Evolutionary conservation across 108 stramenopile species (phyloP), one percentile per base, ranked within the genome.

Genomic region (Cyclotella baltica): DNA sequence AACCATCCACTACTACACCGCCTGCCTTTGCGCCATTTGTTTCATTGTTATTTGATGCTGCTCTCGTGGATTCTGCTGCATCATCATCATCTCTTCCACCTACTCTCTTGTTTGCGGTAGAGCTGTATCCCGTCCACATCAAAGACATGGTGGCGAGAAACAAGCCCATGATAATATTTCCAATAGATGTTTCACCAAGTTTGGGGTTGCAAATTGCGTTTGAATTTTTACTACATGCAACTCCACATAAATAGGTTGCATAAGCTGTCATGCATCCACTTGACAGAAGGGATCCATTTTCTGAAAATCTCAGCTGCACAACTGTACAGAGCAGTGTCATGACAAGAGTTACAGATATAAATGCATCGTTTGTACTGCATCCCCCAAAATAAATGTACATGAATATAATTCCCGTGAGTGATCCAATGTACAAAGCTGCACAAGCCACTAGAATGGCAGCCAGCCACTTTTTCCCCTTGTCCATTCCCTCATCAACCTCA

Each of bases 261-360:
- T 98, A 99, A 0, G 86, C 82, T n/a, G 90, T 85, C 51, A 98
- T 93, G 11, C 84, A 64, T 9, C 92, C 89, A 55, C 90, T 92
- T 18, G 97, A 83, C 31, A 99, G 78, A 22, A 99, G 75, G 51
- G 82, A 88, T 2, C 92, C 94, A 62, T 92, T 93, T 25, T 92
- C 93, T 34, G 82, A 72, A 1, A 80, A 87, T 9, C 73, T 83
- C 63, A 93, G 61, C 68, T 96, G 96, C 8, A 92, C 74, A 9
- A 65, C 83, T 1, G 89, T 92, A 19, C 83, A 68, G 16, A 88
- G 25, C 23, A 97, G 36, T 31, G 75, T 72, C 46, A 92, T 46
- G 34, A 93, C 62, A 36, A 97, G 65, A 0, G 97, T 98, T 13
- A 97, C 71, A 10, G 93, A 62, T 23, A 99, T 92, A 75, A 98